These are phyloP conservation scores for Sporopachydermia cereana DNA, from an alignment of 1,139 yeast species.

Conservation along the genomic window DNA sequence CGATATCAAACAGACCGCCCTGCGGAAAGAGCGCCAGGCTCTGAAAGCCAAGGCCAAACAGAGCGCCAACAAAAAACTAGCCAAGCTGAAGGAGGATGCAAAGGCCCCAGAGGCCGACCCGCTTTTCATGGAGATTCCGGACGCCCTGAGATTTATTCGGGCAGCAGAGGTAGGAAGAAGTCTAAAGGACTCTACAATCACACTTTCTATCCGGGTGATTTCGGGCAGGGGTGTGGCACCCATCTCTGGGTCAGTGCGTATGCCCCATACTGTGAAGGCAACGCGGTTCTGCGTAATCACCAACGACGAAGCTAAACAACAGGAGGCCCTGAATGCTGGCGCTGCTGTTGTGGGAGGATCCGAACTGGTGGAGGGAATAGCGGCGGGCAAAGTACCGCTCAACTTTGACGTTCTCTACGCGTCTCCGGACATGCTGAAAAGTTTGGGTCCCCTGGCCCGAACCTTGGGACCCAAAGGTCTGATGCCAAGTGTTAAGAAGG, in stretches of 20 bases:
- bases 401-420: slow-evolving; percentile 75
- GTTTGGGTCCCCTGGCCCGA: slow-evolving; percentile 58
- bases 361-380: slow-evolving; percentile 54
- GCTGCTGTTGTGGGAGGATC: slow-evolving; percentile 59
- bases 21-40: not conserved
- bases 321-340: slow-evolving; percentile 44
- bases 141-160: slow-evolving; percentile 67
- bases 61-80: slow-evolving; percentile 7
- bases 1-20: slow-evolving; percentile 7
- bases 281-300: slow-evolving; percentile 63
- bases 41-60: not conserved
- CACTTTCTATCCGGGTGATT: slow-evolving; percentile 54
- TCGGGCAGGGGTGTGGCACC: slow-evolving; percentile 75
- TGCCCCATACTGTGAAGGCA: slow-evolving; percentile 65
- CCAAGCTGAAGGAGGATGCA: slow-evolving; percentile 4
- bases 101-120: slow-evolving; percentile 25
- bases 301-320: slow-evolving; percentile 37
- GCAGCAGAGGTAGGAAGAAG: slow-evolving; percentile 89
- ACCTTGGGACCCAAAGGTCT: slow-evolving; percentile 80
- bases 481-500: slow-evolving; percentile 79
- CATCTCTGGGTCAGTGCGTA: slow-evolving; percentile 56
- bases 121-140: slow-evolving; percentile 57
- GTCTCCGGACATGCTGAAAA: slow-evolving; percentile 63
- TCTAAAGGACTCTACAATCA: slow-evolving; percentile 51
- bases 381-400: slow-evolving; percentile 40